Evolutionary conservation across 495 filamentous ascomycete species (phyloP), one percentile per base, ranked within the genome.

Genomic region (Daldinia bambusicola): DNA sequence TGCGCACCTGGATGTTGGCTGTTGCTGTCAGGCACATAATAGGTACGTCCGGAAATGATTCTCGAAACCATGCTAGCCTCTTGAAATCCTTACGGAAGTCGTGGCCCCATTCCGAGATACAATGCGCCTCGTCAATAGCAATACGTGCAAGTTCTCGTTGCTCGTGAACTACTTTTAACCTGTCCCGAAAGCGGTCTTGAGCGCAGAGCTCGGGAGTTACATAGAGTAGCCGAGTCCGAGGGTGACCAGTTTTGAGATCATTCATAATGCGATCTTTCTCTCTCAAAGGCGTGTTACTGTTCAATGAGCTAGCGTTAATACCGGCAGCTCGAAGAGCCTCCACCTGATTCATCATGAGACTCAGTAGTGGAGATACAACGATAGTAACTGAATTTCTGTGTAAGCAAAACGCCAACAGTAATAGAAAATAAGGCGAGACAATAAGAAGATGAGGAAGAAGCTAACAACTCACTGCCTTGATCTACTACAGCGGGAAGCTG

Each of bases 101-200:
- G 77, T 98, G 94, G 16, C 95, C 95, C 95, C 95, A 98, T 89
- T 98, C 94, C 9, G 91, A 94, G 69, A 98, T 97, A 77, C 95
- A 98, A 77, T 98, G 95, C 13, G 95, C 95, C 81, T 98, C 95
- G 79, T 98, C 95, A 52, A 98, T 89, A 50, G 90, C 95, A 70
- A 98, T 88, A 9, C 95, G 89, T 10, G 90, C 88, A 5, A 98
- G 86, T 77, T 98, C 92, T 22, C 88, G 85, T 78, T 97, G 94
- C 51, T 85, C 78, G 75, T 97, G 84, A n/a, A 98, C 89, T 1
- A 90, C 83, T 59, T 83, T 83, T 7, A 98, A 81, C 50, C 89
- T 86, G 40, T 88, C 85, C 16, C 94, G 91, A 79, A 98, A 97
- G 45, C 83, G 84, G 37, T 94, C 89, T 6, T 89, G 88, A 34